These are phyloP conservation scores for Dryadomyces quercivorus DNA, from an alignment of 2,329 filamentous ascomycete genomes.

Conservation along the genomic window DNA sequence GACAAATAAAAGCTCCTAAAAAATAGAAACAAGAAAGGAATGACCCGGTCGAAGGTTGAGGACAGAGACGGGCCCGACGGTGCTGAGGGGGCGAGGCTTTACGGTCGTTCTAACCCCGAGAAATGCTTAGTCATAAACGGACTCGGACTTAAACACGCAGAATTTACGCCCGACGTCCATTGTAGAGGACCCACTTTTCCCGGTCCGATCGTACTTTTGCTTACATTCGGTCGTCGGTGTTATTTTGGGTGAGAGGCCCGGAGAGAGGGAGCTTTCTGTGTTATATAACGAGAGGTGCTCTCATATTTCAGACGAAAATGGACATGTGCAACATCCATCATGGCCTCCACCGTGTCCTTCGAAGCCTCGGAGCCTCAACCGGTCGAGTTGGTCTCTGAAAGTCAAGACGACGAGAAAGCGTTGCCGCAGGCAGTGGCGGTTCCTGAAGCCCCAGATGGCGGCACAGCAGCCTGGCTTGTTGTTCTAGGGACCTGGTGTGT, in stretches of 20 bases:
- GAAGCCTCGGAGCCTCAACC: neutral
- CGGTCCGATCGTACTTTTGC: neutral
- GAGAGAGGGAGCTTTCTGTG: neutral
- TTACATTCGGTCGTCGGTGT: neutral
- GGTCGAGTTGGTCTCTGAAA: neutral
- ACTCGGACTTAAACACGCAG: neutral
- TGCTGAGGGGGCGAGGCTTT: no score
- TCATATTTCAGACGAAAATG: neutral
- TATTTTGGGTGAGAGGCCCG: neutral
- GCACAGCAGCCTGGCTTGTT: constrained; percentile 23
- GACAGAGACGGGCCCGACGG: no score
- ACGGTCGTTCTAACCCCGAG: neutral
- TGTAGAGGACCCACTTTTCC: neutral
- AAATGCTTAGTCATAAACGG: neutral
- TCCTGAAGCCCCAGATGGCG: constrained; percentile 14
- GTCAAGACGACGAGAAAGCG: neutral
- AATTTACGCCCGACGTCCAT: neutral
- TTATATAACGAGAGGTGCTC: neutral
- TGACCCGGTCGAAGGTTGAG: no score
- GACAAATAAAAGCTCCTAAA: no score
- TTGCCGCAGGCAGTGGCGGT: neutral
- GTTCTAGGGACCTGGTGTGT: constrained; percentile 28
- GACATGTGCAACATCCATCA: neutral
- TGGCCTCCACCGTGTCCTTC: neutral
- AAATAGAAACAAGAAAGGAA: no score